These are phyloP conservation scores for Kokia cookei DNA, from an alignment of 441 rosid species.

Conservation along the genomic window DNA sequence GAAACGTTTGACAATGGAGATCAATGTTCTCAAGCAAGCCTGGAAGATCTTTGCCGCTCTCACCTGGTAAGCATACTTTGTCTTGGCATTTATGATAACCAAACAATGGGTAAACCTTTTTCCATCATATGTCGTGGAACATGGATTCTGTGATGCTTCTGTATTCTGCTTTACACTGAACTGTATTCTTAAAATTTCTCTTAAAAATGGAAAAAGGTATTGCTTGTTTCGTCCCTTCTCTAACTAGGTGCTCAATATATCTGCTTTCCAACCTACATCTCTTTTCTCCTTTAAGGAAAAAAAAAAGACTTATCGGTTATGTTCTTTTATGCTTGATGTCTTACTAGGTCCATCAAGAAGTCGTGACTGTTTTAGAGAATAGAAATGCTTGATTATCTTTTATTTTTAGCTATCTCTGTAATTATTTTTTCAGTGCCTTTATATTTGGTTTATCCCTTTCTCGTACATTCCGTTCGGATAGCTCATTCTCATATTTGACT, in stretches of 20 bases:
- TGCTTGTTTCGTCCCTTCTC: neutral
- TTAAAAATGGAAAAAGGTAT: neutral
- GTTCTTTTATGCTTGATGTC: neutral
- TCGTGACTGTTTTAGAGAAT: neutral
- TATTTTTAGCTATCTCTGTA: neutral
- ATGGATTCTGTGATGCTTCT: neutral
- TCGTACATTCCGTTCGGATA: neutral
- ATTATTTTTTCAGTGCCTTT: neutral
- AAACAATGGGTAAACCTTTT: neutral
- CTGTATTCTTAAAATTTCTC: neutral
- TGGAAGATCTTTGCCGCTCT: constrained; percentile 91
- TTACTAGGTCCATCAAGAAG: neutral
- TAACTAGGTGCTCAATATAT: no score
- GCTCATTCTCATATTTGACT: neutral
- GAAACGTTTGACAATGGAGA: constrained; percentile 38
- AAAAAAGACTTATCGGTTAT: neutral
- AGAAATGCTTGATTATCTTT: neutral
- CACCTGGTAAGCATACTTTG: constrained; percentile 58
- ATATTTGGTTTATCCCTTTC: neutral
- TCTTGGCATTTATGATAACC: neutral
- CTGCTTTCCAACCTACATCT: no score
- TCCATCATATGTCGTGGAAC: neutral
- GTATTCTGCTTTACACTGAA: neutral
- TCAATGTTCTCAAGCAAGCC: constrained; percentile 53
- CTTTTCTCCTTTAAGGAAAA: no score